Evolutionary conservation across 2,329 filamentous ascomycete species (phyloP), one percentile per base, ranked within the genome.

Genomic region (Cadophora malorum): DNA sequence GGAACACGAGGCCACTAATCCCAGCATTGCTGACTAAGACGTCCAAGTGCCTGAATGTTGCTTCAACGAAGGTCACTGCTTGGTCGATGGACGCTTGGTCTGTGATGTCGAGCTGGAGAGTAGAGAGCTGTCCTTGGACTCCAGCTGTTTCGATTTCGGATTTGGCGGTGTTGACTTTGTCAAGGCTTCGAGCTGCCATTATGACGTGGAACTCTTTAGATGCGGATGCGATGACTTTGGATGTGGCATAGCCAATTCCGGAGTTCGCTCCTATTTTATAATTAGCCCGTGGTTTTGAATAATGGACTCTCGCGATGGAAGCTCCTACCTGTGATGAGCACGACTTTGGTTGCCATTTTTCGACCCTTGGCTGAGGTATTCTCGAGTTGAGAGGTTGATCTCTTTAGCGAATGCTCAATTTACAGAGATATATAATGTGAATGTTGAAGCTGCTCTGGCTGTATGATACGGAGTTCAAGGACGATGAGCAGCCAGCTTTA

Each of bases 191-290:
- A 2, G 50, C 50, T 28, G 50, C 50, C 50, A 53, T 53, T 10
- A 53, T 53, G 23, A 53, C 50, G 12, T 53, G 50, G 50, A 53
- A 53, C 14, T 53, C 50, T 19, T 31, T 53, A 3, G 50, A 53
- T 28, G 50, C 23, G 6, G 50, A 53, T 53, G 50, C 50, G 14
- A 53, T 53, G 50, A 53, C 50, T 19, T 53, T 53, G 23, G 23
- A 53, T 53, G 50, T 53, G 50, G 50, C 50, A 31, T 53, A 53
- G 28, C 50, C 50, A 16, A 53, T 14, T 25, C 50, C 50, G 8
- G 50, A 53, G 25, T 53, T 53, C 0, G 50, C 50, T 19, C 50
- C 50, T 53, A 31, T 4, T 28, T 9, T 6, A 2, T 16, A 0
- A 12, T 53, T 31, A 53, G 50, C 23, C 4, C 19, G 14, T 38